Conservation (phyloP, 2,329 filamentous ascomycete species). For the Byssothecium circinans region DNA sequence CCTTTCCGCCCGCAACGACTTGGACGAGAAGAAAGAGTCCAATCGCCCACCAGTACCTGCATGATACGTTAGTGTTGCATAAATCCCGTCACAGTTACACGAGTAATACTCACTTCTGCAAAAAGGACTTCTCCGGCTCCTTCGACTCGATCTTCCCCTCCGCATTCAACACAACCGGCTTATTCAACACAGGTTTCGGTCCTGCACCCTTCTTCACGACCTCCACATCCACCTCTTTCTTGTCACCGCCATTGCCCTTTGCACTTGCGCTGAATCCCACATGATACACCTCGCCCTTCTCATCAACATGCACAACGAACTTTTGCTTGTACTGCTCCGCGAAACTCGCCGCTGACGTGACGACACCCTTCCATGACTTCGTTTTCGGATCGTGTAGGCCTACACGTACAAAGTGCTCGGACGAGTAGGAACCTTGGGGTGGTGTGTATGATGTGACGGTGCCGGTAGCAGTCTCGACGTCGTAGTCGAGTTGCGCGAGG, state of each 20-base stretch:
- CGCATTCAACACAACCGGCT: slow-evolving; percentile 58
- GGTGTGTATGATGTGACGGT: slow-evolving; percentile 40
- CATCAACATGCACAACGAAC: slow-evolving; percentile 48
- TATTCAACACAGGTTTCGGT: slow-evolving; percentile 51
- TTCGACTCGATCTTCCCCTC: slow-evolving; percentile 54
- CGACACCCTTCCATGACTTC: slow-evolving; percentile 49
- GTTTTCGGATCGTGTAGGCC: slow-evolving; percentile 46
- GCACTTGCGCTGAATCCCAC: slow-evolving; percentile 47
- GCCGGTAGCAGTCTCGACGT: slow-evolving; percentile 40
- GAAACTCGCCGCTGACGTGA: slow-evolving; percentile 49
- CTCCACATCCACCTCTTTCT: slow-evolving; percentile 47
- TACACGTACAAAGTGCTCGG: slow-evolving; percentile 47
- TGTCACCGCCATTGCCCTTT: slow-evolving; percentile 18
- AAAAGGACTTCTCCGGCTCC: slow-evolving; percentile 53
- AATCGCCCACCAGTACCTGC: slow-evolving; percentile 56
- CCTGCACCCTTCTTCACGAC: slow-evolving; percentile 44
- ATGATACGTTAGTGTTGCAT: slow-evolving; percentile 14
- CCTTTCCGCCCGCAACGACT: slow-evolving; percentile 46
- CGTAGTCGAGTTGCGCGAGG: slow-evolving; percentile 49
- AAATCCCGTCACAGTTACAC: background rate
- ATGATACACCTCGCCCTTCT: slow-evolving; percentile 49
- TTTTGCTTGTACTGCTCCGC: slow-evolving; percentile 46
- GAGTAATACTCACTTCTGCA: slow-evolving; percentile 51
- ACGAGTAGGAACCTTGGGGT: slow-evolving; percentile 36
- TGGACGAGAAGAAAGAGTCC: slow-evolving; percentile 52